phyloP scores from a whole-genome alignment of 1,284 basidiomycete species.

The Meripilus lineatus region DNA sequence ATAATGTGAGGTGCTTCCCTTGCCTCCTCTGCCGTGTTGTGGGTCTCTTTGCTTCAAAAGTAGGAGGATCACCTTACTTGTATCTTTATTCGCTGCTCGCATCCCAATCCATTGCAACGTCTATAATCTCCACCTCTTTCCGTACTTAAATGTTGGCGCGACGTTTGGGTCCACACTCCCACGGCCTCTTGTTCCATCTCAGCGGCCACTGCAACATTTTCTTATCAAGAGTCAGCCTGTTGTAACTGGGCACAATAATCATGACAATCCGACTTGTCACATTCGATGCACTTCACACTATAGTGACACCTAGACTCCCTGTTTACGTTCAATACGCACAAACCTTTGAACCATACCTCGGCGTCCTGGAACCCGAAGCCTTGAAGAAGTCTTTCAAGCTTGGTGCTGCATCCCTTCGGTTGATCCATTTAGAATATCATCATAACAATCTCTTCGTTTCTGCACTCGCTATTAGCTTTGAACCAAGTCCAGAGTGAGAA shows the following conservation, averaged over 20 bases:
- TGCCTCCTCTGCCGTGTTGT: background rate
- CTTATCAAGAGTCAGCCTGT: too few species aligned
- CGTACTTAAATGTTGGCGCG: too few species aligned
- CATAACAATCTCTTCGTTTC: constrained; percentile 1
- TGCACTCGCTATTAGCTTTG: constrained; percentile 42
- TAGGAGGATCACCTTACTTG: background rate
- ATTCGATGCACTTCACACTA: constrained; percentile 69
- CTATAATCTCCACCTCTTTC: too few species aligned
- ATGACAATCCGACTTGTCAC: constrained; percentile 59
- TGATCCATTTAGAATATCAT: background rate
- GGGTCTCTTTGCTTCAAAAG: background rate
- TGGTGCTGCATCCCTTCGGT: constrained; percentile 31
- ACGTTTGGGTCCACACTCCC: too few species aligned
- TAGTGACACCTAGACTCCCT: constrained; percentile 59
- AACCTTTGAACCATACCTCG: constrained; percentile 59
- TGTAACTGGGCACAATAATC: too few species aligned
- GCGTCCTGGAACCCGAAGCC: constrained; percentile 44
- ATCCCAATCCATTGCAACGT: too few species aligned
- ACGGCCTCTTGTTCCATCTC: too few species aligned
- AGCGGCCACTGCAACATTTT: too few species aligned
- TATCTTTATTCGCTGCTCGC: background rate
- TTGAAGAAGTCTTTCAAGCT: constrained; percentile 64
- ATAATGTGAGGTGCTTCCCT: background rate
- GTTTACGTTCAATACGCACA: constrained; percentile 67
- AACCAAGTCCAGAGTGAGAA: constrained; percentile 52